Conservation (phyloP, 352 stramenopile species). For the Globisporangium heterothallicum region DNA sequence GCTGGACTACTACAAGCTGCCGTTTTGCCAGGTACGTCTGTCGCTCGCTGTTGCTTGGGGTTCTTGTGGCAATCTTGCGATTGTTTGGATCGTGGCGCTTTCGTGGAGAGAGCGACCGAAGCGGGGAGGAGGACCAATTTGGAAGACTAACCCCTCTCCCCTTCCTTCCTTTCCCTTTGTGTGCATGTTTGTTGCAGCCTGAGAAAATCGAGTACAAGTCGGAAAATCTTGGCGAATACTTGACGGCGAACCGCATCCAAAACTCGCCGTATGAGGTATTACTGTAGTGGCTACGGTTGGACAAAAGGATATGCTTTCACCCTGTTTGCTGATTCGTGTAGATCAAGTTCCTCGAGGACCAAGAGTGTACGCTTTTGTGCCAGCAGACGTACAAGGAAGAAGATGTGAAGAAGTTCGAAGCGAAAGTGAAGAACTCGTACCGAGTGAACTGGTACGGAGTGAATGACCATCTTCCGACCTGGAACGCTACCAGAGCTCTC, state of each 20-base stretch:
- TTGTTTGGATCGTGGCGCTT: too few relatives aligned
- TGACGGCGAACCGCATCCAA: conserved; percentile 98
- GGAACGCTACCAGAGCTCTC: not conserved
- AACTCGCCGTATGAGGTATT: conserved; percentile 93
- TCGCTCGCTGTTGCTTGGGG: too few relatives aligned
- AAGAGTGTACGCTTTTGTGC: conserved; percentile 70
- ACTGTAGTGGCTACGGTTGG: not conserved
- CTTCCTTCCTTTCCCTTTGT: not conserved
- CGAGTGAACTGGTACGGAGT: conserved; percentile 92
- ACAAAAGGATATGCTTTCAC: not conserved
- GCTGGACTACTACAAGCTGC: conserved; percentile 97
- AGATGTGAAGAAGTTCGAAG: conserved; percentile 87
- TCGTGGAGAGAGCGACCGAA: too few relatives aligned
- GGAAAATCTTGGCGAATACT: conserved; percentile 99
- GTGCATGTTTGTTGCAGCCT: conserved; percentile 35
- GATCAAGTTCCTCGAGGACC: conserved; percentile 85
- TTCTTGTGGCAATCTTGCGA: too few relatives aligned
- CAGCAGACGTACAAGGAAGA: conserved; percentile 90
- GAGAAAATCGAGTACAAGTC: conserved; percentile 93
- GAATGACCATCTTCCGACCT: conserved; percentile 29
- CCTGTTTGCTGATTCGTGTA: too few relatives aligned
- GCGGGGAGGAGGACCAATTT: not conserved
- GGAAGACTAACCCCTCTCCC: not conserved
- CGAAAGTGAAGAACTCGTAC: conserved; percentile 96
- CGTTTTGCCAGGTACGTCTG: conserved; percentile 88